Conservation (phyloP, 352 stramenopile genomes). For the Globisporangium orthogonon region DNA sequence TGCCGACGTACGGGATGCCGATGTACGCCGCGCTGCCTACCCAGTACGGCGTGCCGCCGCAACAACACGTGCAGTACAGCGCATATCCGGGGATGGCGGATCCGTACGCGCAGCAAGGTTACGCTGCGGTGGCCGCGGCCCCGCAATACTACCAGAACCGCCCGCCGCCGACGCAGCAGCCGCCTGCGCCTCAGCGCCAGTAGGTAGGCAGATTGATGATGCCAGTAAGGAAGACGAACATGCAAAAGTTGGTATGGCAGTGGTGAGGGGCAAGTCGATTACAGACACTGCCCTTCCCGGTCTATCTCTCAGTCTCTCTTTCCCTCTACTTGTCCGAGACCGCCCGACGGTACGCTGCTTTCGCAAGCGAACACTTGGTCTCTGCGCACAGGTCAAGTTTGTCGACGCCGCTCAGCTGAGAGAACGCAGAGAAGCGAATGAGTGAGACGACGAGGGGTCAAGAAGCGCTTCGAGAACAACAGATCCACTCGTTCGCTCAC, state of each 20-base stretch:
- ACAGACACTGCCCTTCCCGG: too few species aligned
- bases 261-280: too few species aligned
- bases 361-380: slow-evolving; percentile 51
- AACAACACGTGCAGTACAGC: slow-evolving; percentile 19
- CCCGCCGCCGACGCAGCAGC: slow-evolving; percentile 15
- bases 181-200: slow-evolving; percentile 6
- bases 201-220: background rate
- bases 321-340: slow-evolving; percentile 12
- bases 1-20: slow-evolving; percentile 20
- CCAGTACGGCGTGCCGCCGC: slow-evolving; percentile 9
- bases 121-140: slow-evolving; percentile 9
- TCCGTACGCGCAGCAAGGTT: slow-evolving; percentile 18
- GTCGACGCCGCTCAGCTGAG: slow-evolving; percentile 33
- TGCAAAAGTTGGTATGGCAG: background rate
- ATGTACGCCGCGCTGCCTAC: slow-evolving; percentile 23
- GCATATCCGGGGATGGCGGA: slow-evolving; percentile 20
- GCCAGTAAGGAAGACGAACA: background rate
- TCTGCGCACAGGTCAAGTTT: slow-evolving; percentile 60
- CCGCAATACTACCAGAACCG: slow-evolving; percentile 23
- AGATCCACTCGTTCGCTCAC: slow-evolving; percentile 14
- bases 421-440: background rate
- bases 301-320: too few species aligned
- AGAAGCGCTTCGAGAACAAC: background rate
- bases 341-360: slow-evolving; percentile 34
- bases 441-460: background rate